Conservation (phyloP, 805 yeast species). For the Barnettozyma vustinii region DNA sequence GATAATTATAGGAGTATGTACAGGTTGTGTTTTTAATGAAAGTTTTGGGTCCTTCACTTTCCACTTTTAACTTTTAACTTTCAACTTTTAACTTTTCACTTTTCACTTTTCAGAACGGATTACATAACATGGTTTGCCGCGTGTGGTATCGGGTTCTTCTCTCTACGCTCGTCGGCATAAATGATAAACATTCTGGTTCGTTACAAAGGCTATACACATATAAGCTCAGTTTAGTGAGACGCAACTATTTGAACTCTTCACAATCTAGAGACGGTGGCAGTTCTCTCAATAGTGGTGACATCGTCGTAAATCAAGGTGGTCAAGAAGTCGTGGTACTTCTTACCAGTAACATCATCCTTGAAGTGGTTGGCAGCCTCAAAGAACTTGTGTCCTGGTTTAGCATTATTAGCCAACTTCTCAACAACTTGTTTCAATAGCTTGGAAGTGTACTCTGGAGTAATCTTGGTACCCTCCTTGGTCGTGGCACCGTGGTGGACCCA, state of each 20-base stretch:
- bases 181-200: neutral
- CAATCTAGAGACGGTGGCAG: conserved; percentile 6
- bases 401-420: conserved; percentile 40
- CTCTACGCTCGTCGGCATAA: too few species aligned
- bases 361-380: conserved; percentile 64
- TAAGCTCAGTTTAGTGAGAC: neutral
- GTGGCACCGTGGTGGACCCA: conserved; percentile 73
- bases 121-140: too few species aligned
- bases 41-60: too few species aligned
- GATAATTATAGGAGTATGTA: neutral
- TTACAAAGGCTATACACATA: neutral
- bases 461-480: conserved; percentile 50
- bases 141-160: too few species aligned
- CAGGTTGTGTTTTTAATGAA: too few species aligned
- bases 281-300: conserved; percentile 42
- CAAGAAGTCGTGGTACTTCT: conserved; percentile 69
- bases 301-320: conserved; percentile 75
- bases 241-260: neutral
- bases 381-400: conserved; percentile 61
- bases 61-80: too few species aligned
- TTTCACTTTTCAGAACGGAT: too few species aligned
- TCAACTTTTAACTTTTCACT: too few species aligned
- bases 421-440: conserved; percentile 58
- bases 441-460: conserved; percentile 56
- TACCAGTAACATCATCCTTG: conserved; percentile 67